phyloP scores from a whole-genome alignment of 2,329 filamentous ascomycete species.

The Lachnellula suecica region DNA sequence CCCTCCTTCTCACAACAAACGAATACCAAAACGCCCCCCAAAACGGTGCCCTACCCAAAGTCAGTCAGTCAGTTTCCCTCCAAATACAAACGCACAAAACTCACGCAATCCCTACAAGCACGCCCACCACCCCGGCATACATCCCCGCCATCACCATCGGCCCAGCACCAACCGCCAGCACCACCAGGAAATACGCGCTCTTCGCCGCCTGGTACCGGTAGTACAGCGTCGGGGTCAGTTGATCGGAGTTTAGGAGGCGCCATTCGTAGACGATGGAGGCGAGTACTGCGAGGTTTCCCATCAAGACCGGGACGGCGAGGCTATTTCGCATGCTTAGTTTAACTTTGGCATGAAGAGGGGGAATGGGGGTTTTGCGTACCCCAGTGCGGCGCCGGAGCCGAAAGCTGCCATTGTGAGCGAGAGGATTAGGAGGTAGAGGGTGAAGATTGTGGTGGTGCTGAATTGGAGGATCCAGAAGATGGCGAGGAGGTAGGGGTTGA shows the following conservation, averaged over 20 bases:
- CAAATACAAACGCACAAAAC: neutral
- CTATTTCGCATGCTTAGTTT: too few species aligned
- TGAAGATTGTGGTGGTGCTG: neutral
- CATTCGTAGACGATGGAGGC: neutral
- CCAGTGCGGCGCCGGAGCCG: too few species aligned
- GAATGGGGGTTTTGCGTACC: too few species aligned
- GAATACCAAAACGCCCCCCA: slow-evolving; percentile 2
- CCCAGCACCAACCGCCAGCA: neutral
- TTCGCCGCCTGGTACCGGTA: neutral
- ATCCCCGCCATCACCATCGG: neutral
- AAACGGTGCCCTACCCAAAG: slow-evolving; percentile 1
- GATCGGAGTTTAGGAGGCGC: neutral
- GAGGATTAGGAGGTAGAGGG: neutral
- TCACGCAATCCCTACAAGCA: neutral
- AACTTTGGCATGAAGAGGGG: too few species aligned
- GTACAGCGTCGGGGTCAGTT: neutral
- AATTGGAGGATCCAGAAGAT: slow-evolving; percentile 1
- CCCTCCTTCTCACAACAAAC: neutral
- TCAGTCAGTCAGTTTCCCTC: neutral
- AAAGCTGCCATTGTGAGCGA: too few species aligned
- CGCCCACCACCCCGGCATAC: neutral
- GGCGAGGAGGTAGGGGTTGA: neutral
- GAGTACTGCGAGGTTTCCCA: neutral
- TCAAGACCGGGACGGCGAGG: neutral
- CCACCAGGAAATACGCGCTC: neutral